Evolutionary conservation across 306 rosid species (phyloP).

Genomic region (Ceratonia siliqua): DNA sequence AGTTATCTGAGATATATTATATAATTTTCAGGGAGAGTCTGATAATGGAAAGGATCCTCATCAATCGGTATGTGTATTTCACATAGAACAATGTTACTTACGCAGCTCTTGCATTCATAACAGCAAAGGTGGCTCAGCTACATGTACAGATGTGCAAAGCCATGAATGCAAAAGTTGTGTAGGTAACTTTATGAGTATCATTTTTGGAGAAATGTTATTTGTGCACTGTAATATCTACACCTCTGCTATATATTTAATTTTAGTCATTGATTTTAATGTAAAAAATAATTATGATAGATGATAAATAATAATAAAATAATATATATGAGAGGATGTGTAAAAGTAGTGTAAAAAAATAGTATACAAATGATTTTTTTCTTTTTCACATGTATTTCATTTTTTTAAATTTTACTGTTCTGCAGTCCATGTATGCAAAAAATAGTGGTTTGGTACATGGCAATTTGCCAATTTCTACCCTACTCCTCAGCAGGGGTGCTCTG

Average conservation of each 20-base stretch:
- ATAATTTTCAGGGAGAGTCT: constrained; percentile 66
- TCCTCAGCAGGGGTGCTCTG: too few species aligned
- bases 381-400: too few species aligned
- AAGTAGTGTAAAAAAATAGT: too few species aligned
- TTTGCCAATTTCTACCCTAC: too few species aligned
- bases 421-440: too few species aligned
- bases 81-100: constrained; percentile 7
- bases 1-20: constrained; percentile 1
- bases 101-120: background rate
- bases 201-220: background rate
- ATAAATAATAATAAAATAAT: too few species aligned
- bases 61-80: constrained; percentile 68
- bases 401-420: too few species aligned
- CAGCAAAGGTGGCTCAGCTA: background rate
- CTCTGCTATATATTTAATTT: background rate
- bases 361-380: too few species aligned
- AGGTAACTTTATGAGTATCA: background rate
- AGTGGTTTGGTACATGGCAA: too few species aligned
- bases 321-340: too few species aligned
- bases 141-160: background rate
- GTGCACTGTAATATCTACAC: background rate
- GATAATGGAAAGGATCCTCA: constrained; percentile 63
- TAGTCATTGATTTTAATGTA: too few species aligned
- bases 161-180: background rate
- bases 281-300: too few species aligned